Base-by-base conservation (phyloP, 441 rosid species). In the Cnidoscolus chayamansa region DNA sequence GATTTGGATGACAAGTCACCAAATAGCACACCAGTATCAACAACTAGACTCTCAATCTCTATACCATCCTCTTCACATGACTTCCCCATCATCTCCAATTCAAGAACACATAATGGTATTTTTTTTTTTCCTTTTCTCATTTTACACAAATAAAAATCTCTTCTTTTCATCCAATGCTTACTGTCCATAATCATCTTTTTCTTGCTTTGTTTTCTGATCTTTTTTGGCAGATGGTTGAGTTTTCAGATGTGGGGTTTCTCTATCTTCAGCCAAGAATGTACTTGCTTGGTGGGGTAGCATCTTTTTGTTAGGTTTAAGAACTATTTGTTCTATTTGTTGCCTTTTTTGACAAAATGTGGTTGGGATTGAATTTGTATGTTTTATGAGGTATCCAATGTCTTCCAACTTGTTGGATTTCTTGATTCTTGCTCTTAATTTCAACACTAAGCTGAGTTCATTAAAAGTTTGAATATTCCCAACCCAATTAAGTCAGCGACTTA, bases 31-130 rank as follows among this genome's bases (percentile, higher is more conserved):
- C 76, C 90, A n/a, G 71, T 79, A 72, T 84, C 89, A 55, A 82
- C 88, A 25, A 86, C 90, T 17, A 81, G 78, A 74, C 91, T 90
- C 50, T 89, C 99, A 10, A 92, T 92, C 64, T 86, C 98, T 63
- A 85, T 86, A 66, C 98, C 86, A 67, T 84, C 85, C 47, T 80
- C 86, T 58, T 83, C 87, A 60, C 86, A 71, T 76, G 97, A 90
- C 59, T 86, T 86, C 53, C 84, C 88, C 69, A 79, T 80, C 69
- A 79, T 80, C 77, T 80, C 85, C 68, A 86, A 66, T 56, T 84
- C 92, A 70, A 77, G 84, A 81, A 70, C 82, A 65, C 85, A 74
- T 59, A 71, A 76, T 76, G 86, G 89, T 88, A 74, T 35, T 19
- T 47, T 7, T 1, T 7, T 11, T 48, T 57, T 25, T 25, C 25